Conservation (phyloP, 192 early-diverging fungal species). For the Polychytrium aggregatum region DNA sequence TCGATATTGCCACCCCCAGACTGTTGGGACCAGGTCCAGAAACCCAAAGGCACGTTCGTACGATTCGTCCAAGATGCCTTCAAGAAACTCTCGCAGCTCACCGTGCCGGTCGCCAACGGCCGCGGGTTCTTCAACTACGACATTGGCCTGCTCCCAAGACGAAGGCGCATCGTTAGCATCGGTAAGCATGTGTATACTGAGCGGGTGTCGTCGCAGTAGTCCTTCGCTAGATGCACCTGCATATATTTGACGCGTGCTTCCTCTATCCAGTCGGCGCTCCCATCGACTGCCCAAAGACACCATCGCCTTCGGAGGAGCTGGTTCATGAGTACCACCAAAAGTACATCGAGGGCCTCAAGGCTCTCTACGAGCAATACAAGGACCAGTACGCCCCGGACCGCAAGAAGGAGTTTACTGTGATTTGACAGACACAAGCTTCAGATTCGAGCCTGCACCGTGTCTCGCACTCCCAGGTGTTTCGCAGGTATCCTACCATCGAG, state of each 20-base stretch:
- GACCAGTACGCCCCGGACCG: slow-evolving; percentile 34
- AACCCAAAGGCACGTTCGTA: slow-evolving; percentile 43
- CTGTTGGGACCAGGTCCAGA: slow-evolving; percentile 62
- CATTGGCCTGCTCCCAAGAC: slow-evolving; percentile 32
- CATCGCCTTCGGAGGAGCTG: slow-evolving; percentile 48
- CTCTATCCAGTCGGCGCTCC: slow-evolving; percentile 15
- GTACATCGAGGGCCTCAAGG: slow-evolving; percentile 52
- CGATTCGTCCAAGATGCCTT: slow-evolving; percentile 57
- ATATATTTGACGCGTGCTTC: not conserved
- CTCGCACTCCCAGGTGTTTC: too few species aligned
- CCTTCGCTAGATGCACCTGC: too few species aligned
- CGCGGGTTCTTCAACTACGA: slow-evolving; percentile 74
- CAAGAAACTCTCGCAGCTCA: slow-evolving; percentile 26
- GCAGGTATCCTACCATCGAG: too few species aligned
- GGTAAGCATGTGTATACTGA: too few species aligned
- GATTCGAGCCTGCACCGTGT: too few species aligned
- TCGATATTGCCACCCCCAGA: too few species aligned
- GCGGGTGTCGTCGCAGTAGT: not conserved
- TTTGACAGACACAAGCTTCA: too few species aligned
- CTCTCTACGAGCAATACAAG: slow-evolving; percentile 55
- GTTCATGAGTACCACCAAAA: slow-evolving; percentile 42
- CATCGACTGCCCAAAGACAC: slow-evolving; percentile 35
- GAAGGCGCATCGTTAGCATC: slow-evolving; percentile 14
- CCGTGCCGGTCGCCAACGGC: slow-evolving; percentile 53
- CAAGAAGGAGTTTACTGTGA: too few species aligned